Percentiles rank a stretch among this genome's conserved stretches.
phyloP scores from a whole-genome alignment of 2,329 filamentous ascomycete genomes.

The Pestalotiopsis sp. region DNA sequence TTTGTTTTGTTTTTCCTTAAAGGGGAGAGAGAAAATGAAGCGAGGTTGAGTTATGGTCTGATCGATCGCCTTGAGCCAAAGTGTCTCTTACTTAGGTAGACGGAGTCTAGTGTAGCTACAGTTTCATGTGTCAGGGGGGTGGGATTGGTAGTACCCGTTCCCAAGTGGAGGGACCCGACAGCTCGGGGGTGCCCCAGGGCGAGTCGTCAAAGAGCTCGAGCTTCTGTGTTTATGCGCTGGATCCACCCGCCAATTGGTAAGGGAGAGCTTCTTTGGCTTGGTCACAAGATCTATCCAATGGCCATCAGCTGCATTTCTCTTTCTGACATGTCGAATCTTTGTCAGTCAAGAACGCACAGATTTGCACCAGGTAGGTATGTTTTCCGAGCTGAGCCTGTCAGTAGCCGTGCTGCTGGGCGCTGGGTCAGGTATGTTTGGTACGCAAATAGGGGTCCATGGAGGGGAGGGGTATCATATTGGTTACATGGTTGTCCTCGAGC shows the following conservation, averaged over 20 bases:
- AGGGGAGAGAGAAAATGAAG: neutral
- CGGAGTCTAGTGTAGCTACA: neutral
- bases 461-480: neutral
- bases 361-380: neutral
- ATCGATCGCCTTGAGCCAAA: neutral
- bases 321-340: neutral
- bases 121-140: neutral
- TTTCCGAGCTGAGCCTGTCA: neutral
- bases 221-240: neutral
- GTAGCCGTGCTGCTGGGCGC: neutral
- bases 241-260: neutral
- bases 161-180: neutral
- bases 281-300: neutral
- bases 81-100: neutral
- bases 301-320: neutral
- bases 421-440: neutral
- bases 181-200: neutral
- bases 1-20: neutral
- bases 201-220: neutral
- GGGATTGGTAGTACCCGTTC: neutral
- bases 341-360: neutral
- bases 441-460: constrained; percentile 5
- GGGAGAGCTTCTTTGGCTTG: neutral
- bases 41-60: neutral
- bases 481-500: neutral